Evolutionary conservation across 23 red algal species (phyloP).

Genomic region (Chondrus crispus): DNA sequence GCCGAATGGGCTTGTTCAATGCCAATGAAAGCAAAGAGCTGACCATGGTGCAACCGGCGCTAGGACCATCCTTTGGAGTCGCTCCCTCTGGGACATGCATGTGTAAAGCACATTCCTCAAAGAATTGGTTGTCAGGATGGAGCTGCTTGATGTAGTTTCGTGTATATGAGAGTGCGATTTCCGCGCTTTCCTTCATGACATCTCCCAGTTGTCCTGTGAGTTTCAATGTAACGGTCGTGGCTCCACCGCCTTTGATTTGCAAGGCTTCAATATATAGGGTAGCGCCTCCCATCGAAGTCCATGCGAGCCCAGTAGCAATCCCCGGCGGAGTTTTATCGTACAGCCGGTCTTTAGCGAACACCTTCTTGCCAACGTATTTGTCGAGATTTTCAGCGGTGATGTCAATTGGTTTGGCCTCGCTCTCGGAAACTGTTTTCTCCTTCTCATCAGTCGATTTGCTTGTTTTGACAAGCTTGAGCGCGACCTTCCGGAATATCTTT

Average conservation of each 20-base stretch:
- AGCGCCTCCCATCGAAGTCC: slow-evolving; percentile 88
- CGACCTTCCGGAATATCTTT: slow-evolving; percentile 79
- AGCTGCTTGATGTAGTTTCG: slow-evolving; percentile 56
- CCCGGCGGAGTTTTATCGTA: slow-evolving; percentile 73
- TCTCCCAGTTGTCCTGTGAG: slow-evolving; percentile 87
- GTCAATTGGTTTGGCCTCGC: neutral
- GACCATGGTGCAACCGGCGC: slow-evolving; percentile 87
- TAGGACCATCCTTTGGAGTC: slow-evolving; percentile 90
- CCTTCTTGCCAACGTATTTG: slow-evolving; percentile 74
- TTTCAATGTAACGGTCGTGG: slow-evolving; percentile 40
- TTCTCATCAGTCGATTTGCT: neutral
- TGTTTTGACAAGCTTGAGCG: slow-evolving; percentile 48
- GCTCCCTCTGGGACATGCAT: slow-evolving; percentile 97
- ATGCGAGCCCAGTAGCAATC: slow-evolving; percentile 88
- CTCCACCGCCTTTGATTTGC: slow-evolving; percentile 39
- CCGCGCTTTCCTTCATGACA: slow-evolving; percentile 95
- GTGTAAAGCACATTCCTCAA: slow-evolving; percentile 74
- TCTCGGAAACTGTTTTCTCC: neutral
- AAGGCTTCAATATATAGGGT: slow-evolving; percentile 88
- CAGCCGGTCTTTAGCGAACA: slow-evolving; percentile 66
- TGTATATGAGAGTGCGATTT: slow-evolving; percentile 90
- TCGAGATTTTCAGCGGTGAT: slow-evolving; percentile 54
- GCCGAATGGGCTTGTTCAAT: slow-evolving; percentile 43
- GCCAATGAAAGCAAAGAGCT: slow-evolving; percentile 83
- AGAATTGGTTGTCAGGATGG: slow-evolving; percentile 80